Conservation (phyloP, 2,329 filamentous ascomycete genomes). For the Beauveria australis region DNA sequence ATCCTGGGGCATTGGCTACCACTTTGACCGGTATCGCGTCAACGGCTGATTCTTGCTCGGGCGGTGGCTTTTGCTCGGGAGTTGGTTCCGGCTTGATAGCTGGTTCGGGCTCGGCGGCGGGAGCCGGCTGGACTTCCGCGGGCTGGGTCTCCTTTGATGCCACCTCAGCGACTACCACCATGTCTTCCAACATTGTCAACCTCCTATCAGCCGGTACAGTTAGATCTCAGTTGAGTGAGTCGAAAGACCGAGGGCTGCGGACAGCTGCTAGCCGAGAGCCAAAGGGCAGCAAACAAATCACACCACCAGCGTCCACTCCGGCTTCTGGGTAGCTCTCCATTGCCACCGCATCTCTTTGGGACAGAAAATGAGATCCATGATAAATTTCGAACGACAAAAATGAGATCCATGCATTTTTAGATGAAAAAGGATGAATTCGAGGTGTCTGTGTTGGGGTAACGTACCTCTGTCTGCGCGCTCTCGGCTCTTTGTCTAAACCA, state of each 20-base stretch:
- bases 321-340: not conserved
- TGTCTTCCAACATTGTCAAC: not conserved
- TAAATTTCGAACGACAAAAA: not conserved
- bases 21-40: not conserved
- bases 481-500: not conserved
- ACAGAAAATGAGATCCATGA: not conserved
- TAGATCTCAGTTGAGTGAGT: not conserved
- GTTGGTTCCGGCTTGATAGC: not conserved
- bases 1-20: constrained; percentile 8
- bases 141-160: not conserved
- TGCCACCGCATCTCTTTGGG: not conserved
- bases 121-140: not conserved
- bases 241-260: too few relatives aligned
- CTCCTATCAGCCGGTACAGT: not conserved
- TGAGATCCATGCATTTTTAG: not conserved
- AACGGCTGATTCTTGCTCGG: not conserved
- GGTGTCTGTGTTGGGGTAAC: not conserved
- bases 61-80: not conserved
- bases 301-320: not conserved
- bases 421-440: not conserved
- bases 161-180: not conserved
- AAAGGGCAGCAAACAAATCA: not conserved
- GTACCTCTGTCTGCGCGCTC: not conserved
- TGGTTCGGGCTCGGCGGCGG: not conserved
- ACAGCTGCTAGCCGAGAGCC: not conserved